phyloP scores from a whole-genome alignment of 1,284 basidiomycete species.

The Filobasidium uniguttulatum region DNA sequence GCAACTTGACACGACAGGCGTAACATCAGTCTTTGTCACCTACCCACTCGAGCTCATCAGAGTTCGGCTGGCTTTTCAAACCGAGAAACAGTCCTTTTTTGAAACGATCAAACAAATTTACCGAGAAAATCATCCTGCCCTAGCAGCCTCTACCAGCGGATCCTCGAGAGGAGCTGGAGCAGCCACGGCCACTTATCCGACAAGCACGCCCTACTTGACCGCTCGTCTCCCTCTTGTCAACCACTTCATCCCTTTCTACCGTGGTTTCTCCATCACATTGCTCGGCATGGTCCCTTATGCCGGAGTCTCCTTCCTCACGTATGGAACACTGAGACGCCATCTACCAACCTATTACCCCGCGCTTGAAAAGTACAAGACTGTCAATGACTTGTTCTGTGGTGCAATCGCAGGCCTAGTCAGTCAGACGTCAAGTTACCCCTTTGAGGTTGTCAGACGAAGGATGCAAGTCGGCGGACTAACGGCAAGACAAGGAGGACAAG shows the following conservation, averaged over 20 bases:
- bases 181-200: not conserved
- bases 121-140: constrained; percentile 42
- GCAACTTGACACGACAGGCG: constrained; percentile 42
- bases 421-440: constrained; percentile 89
- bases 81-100: constrained; percentile 47
- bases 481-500: constrained; percentile 50
- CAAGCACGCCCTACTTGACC: constrained; percentile 33
- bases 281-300: constrained; percentile 92
- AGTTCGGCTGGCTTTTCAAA: constrained; percentile 81
- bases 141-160: constrained; percentile 2
- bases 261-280: constrained; percentile 86
- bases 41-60: constrained; percentile 82
- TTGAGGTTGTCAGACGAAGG: constrained; percentile 81
- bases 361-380: constrained; percentile 34
- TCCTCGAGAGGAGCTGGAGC: constrained; percentile 5
- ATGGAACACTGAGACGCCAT: constrained; percentile 64
- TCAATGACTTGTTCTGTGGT: constrained; percentile 56
- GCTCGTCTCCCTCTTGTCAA: constrained; percentile 28
- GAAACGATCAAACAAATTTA: constrained; percentile 56
- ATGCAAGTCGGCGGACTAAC: constrained; percentile 93
- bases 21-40: constrained; percentile 65
- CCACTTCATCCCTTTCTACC: constrained; percentile 51
- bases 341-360: constrained; percentile 38
- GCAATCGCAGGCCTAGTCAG: constrained; percentile 78
- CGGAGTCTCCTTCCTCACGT: constrained; percentile 86